Evolutionary conservation across 2,329 filamentous ascomycete species (phyloP), one percentile per base, ranked within the genome.

Genomic region (Aspergillus fijiensis): DNA sequence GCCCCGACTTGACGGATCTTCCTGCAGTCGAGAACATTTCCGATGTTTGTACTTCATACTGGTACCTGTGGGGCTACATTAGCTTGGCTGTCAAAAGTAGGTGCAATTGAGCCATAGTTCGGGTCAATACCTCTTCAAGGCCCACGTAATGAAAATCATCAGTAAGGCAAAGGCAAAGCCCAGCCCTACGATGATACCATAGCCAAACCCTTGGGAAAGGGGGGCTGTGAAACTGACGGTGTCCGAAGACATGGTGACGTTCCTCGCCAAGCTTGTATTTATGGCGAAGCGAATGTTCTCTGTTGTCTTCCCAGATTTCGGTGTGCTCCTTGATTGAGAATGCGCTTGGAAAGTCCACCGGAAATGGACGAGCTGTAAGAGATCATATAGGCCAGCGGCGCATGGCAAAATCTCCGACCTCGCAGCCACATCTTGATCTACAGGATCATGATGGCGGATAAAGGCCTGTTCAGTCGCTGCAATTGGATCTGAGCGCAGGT

Each of bases 11-110:
- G 66, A 96, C 91, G 1, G 90, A 92, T 63, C 93, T 84, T 19
- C 92, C 92, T 53, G 92, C 92, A 0, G 92, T 96, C 64, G 85
- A 92, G 81, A 96, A 96, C 86, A 92, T 95, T 78, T 96, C 92
- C 0, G 90, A 93, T 0, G 93, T 96, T 74, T 96, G 92, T 3
- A 93, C 74, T 72, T 80, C 92, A 80, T 87, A 82, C 69, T 88
- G 87, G 72, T 89, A 89, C 65, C 84, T 82, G 54, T 59, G 42
- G 21, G 56, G 49, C 29, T 2, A 21, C 21, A 48, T 65, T 42
- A 63, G 55, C 29, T 23, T 4, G 12, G 27, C 3, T 11, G 11
- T 14, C 23, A 35, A 16, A 12, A 14, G 57, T 23, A 42, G 23
- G 19, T 9, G 7, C 50, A 52, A 33, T 39, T 12, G 50, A 33